Conservation (phyloP, 805 yeast genomes). For the Wickerhamiella occidentalis region DNA sequence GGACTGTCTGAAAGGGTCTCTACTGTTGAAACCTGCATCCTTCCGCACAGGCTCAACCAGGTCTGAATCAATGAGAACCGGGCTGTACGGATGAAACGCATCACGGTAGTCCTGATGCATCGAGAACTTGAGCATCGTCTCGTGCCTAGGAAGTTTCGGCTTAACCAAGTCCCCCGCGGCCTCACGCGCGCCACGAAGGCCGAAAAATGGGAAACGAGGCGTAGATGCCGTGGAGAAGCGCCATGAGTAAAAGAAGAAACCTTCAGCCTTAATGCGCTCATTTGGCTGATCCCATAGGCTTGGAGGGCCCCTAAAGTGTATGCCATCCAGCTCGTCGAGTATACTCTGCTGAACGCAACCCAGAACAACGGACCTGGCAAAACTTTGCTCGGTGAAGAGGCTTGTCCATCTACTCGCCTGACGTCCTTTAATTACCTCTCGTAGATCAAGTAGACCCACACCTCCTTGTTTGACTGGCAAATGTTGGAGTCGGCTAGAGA, state of each 20-base stretch:
- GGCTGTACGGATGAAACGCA: not conserved
- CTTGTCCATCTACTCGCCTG: not conserved
- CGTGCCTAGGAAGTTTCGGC: not conserved
- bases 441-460: not conserved
- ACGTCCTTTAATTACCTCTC: not conserved
- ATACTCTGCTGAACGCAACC: not conserved
- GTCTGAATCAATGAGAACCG: not conserved
- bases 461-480: not conserved
- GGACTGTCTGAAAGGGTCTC: not conserved
- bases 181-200: not conserved
- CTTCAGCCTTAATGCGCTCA: not conserved
- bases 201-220: not conserved
- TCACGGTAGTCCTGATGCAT: not conserved
- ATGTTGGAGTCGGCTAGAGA: not conserved
- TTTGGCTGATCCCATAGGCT: not conserved
- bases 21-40: not conserved
- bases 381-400: not conserved
- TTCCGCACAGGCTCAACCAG: not conserved
- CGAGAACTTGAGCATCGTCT: not conserved
- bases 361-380: not conserved
- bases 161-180: not conserved
- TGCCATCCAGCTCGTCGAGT: not conserved
- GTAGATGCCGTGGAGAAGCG: not conserved
- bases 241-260: not conserved
- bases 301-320: not conserved